Conservation (phyloP, 2,329 filamentous ascomycete genomes). For the Aspergillus persii region DNA sequence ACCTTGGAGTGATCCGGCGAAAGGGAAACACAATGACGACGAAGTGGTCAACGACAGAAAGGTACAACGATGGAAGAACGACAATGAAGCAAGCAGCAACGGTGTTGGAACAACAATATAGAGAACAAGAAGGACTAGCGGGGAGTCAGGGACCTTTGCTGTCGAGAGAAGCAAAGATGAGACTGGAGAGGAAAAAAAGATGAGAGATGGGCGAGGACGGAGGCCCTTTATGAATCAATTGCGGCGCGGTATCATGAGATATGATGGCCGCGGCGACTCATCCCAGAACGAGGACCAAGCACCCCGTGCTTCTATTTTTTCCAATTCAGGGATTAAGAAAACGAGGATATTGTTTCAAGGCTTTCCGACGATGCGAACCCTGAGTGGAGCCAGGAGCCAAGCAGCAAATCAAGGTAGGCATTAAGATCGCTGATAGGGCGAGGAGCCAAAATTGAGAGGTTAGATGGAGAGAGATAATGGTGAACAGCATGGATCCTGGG, state of each 20-base stretch:
- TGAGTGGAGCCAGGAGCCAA: slow-evolving; percentile 10
- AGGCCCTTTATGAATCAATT: slow-evolving; percentile 14
- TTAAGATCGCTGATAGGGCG: slow-evolving; percentile 1
- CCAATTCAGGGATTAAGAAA: neutral
- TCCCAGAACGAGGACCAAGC: slow-evolving; percentile 8
- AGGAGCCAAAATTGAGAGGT: slow-evolving; percentile 6
- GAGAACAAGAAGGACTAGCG: neutral
- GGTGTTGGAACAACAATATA: neutral
- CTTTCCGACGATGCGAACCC: slow-evolving; percentile 6
- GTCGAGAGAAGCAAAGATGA: slow-evolving; percentile 4
- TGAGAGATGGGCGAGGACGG: slow-evolving; percentile 2
- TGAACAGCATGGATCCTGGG: slow-evolving; percentile 6
- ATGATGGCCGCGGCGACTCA: neutral
- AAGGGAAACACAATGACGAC: too few relatives aligned
- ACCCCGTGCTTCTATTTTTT: slow-evolving; percentile 17
- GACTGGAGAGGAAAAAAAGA: slow-evolving; percentile 4
- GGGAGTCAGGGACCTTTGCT: slow-evolving; percentile 7
- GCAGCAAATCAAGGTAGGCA: slow-evolving; percentile 7
- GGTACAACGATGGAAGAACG: too few relatives aligned
- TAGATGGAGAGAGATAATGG: slow-evolving; percentile 5
- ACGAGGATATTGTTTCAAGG: slow-evolving; percentile 11
- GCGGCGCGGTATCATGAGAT: slow-evolving; percentile 6
- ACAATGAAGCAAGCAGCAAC: too few relatives aligned
- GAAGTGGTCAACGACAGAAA: too few relatives aligned
- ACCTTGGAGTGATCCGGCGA: too few relatives aligned